These are phyloP conservation scores for Waltergamsia citrina DNA, from an alignment of 2,329 filamentous ascomycete species.

Conservation along the genomic window DNA sequence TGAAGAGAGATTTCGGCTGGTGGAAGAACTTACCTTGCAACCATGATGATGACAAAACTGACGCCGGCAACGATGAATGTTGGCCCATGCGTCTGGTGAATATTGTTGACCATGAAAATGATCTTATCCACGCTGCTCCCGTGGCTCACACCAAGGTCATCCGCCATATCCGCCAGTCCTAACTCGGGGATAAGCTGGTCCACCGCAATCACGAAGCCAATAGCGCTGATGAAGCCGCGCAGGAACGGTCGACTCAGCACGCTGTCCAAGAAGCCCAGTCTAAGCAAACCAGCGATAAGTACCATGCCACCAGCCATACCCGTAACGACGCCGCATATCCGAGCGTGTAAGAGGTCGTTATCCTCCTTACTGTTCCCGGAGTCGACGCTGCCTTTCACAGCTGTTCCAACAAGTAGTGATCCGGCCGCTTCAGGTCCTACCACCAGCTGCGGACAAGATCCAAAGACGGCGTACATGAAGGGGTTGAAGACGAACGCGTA, in stretches of 20 bases:
- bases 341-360: conserved; percentile 59
- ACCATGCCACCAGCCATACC: conserved; percentile 84
- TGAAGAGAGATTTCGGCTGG: not conserved
- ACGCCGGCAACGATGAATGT: conserved; percentile 69
- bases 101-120: conserved; percentile 63
- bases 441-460: conserved; percentile 86
- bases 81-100: conserved; percentile 57
- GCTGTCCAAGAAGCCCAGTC: conserved; percentile 88
- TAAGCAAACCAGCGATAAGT: conserved; percentile 73
- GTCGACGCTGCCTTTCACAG: conserved; percentile 70
- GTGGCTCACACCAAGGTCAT: conserved; percentile 58
- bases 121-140: conserved; percentile 84
- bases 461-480: conserved; percentile 80
- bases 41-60: conserved; percentile 82
- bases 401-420: conserved; percentile 79
- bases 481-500: conserved; percentile 94
- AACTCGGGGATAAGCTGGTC: conserved; percentile 90
- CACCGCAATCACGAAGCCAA: conserved; percentile 91
- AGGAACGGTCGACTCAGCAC: conserved; percentile 89
- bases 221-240: conserved; percentile 91
- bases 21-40: conserved; percentile 55
- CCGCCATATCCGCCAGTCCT: conserved; percentile 61
- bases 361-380: conserved; percentile 54
- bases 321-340: conserved; percentile 80
- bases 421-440: conserved; percentile 93